phyloP scores from a whole-genome alignment of 805 yeast species.

The Wickerhamiella dianesei region DNA sequence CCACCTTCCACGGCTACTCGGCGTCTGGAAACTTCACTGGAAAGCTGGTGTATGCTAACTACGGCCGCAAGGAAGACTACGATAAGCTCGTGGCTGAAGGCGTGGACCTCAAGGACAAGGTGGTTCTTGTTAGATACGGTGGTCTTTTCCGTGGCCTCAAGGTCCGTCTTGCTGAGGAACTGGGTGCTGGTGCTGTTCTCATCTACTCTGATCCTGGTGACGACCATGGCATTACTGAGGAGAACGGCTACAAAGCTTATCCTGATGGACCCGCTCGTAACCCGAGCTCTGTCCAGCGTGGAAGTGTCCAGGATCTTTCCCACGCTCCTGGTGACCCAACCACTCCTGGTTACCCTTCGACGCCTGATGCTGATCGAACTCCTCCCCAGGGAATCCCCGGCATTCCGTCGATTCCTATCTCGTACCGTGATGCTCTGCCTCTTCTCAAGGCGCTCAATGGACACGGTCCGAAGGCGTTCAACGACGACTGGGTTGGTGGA shows the following conservation, averaged over 20 bases:
- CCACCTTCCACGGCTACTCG: slow-evolving; percentile 66
- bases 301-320: slow-evolving; percentile 53
- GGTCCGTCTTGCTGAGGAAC: slow-evolving; percentile 61
- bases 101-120: slow-evolving; percentile 40
- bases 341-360: slow-evolving; percentile 54
- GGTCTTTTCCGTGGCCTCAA: slow-evolving; percentile 56
- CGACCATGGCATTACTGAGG: slow-evolving; percentile 33
- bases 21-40: slow-evolving; percentile 66
- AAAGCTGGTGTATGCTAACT: slow-evolving; percentile 50
- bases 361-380: slow-evolving; percentile 34
- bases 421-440: slow-evolving; percentile 49
- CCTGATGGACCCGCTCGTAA: slow-evolving; percentile 70
- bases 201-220: slow-evolving; percentile 62
- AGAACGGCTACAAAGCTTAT: slow-evolving; percentile 49
- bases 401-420: slow-evolving; percentile 61
- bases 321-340: slow-evolving; percentile 66
- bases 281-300: slow-evolving; percentile 65
- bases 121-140: slow-evolving; percentile 59
- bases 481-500: slow-evolving; percentile 34
- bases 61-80: slow-evolving; percentile 52
- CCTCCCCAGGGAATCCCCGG: slow-evolving; percentile 45
- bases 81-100: slow-evolving; percentile 33
- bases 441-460: slow-evolving; percentile 47
- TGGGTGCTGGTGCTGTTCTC: slow-evolving; percentile 53
- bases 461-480: slow-evolving; percentile 31